These are phyloP conservation scores for Trichoderma aggressivum DNA, from an alignment of 2,329 filamentous ascomycete genomes.

Conservation along the genomic window DNA sequence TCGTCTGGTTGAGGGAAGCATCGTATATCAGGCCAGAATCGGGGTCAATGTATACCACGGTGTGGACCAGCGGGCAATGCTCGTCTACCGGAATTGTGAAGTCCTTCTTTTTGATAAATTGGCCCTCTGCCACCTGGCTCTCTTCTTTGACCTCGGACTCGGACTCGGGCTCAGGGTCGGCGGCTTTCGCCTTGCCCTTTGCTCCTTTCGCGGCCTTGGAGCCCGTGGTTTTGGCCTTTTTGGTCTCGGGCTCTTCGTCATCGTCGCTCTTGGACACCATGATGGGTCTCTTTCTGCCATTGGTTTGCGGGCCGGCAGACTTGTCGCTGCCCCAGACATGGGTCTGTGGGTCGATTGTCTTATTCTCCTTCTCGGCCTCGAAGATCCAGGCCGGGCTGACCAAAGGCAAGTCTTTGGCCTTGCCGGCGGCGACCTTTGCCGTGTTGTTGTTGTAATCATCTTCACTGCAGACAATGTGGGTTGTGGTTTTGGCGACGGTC, in stretches of 20 bases:
- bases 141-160: conserved; percentile 33
- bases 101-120: conserved; percentile 46
- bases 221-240: conserved; percentile 25
- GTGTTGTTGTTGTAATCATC: conserved; percentile 49
- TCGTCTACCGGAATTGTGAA: conserved; percentile 51
- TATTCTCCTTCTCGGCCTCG: conserved; percentile 43
- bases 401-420: conserved; percentile 48
- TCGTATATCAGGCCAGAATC: conserved; percentile 66
- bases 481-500: conserved; percentile 48
- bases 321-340: conserved; percentile 28
- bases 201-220: conserved; percentile 29
- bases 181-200: conserved; percentile 25
- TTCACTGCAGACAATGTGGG: conserved; percentile 55
- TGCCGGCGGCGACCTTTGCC: conserved; percentile 50
- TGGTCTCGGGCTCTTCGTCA: conserved; percentile 1
- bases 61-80: conserved; percentile 35
- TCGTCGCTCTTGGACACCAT: conserved; percentile 2
- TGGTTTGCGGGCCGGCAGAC: conserved; percentile 23
- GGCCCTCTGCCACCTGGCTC: conserved; percentile 39
- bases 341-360: conserved; percentile 25
- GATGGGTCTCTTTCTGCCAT: conserved; percentile 25
- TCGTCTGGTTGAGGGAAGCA: conserved; percentile 75
- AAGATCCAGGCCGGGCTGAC: conserved; percentile 61
- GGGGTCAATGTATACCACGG: conserved; percentile 63
- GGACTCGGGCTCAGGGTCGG: conserved; percentile 33